Evolutionary conservation across 345 rosid genomes (phyloP).

Genomic region (Melaleuca quinquenervia): DNA sequence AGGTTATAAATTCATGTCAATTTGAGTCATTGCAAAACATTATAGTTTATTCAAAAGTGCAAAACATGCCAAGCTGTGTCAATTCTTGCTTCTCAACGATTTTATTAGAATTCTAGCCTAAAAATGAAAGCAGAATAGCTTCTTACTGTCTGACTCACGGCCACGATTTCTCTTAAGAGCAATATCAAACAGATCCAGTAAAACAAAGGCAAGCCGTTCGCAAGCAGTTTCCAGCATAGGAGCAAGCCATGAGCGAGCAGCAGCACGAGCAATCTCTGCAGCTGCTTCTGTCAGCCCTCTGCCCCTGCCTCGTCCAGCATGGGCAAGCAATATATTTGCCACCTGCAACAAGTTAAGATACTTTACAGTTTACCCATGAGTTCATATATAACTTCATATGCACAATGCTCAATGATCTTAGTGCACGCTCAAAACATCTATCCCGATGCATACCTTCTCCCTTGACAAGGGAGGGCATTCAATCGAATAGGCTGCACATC

Average conservation of each 20-base stretch:
- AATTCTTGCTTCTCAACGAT: background rate
- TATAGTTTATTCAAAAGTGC: background rate
- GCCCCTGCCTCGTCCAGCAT: slow-evolving; percentile 88
- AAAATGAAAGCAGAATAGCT: background rate
- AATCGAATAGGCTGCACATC: slow-evolving; percentile 92
- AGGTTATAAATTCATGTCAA: background rate
- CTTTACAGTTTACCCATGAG: background rate
- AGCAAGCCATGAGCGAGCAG: slow-evolving; percentile 95
- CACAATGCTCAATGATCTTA: background rate
- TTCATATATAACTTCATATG: background rate
- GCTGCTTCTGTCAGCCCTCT: slow-evolving; percentile 90
- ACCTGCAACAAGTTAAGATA: slow-evolving; percentile 34
- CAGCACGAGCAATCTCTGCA: slow-evolving; percentile 91
- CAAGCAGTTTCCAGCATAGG: slow-evolving; percentile 96
- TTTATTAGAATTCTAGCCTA: background rate
- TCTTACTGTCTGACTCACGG: slow-evolving; percentile 67
- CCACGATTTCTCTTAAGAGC: slow-evolving; percentile 70
- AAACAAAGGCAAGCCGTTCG: slow-evolving; percentile 82
- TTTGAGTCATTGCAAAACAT: background rate
- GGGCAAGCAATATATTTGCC: slow-evolving; percentile 88
- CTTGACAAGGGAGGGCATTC: slow-evolving; percentile 90
- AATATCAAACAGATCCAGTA: slow-evolving; percentile 78
- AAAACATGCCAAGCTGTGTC: background rate
- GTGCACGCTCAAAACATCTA: background rate
- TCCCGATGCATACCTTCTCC: slow-evolving; percentile 55